Base-by-base conservation (phyloP, 169 alveolate species). In the Plasmodium berghei region DNA sequence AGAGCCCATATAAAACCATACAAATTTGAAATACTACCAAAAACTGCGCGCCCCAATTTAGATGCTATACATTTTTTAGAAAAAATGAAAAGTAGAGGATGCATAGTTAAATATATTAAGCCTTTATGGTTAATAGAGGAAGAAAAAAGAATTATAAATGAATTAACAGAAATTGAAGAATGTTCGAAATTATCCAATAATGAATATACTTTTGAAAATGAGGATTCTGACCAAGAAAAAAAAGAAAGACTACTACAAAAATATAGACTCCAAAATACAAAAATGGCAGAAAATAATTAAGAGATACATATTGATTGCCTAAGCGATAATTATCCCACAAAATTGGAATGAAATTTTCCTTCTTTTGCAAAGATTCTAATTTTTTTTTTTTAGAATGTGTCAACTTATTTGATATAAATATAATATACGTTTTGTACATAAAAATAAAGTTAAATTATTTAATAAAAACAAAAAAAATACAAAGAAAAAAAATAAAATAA, bases 101-200 rank as follows among this genome's bases (percentile, higher is more conserved):
- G 97, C 54, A 56, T 86, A 16, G 97, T 95, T 40, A 83, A 92
- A 71, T 96, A 96, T 92, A 91, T 95, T 55, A 96, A 96, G 77
- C 98, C 98, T n/a, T 75, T 93, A 87, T 96, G 98, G 98, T 88
- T 95, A 34, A 89, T 95, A 9, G 95, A 94, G 64, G 98, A 95
- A 73, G 97, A 95, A 74, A 66, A 87, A 49, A 72, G 94, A 49
- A 62, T 96, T 8, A 77, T 93, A 22, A 88, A 92, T 12, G 95
- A 94, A 70, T 73, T 96, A 55, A 89, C 92, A 10, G 98, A 96
- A 85, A 72, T 92, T 45, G 94, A 92, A 74, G 97, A 96, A 46
- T 88, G 75, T 59, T 71, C 93, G 8, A 72, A 80, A 34, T 61
- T 88, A 18, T 63, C 89, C 34, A 72, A 88, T 4, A 66, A 61